Evolutionary conservation across 2,329 filamentous ascomycete species (phyloP), one percentile per base, ranked within the genome.

Genomic region (Orbilia javanica): DNA sequence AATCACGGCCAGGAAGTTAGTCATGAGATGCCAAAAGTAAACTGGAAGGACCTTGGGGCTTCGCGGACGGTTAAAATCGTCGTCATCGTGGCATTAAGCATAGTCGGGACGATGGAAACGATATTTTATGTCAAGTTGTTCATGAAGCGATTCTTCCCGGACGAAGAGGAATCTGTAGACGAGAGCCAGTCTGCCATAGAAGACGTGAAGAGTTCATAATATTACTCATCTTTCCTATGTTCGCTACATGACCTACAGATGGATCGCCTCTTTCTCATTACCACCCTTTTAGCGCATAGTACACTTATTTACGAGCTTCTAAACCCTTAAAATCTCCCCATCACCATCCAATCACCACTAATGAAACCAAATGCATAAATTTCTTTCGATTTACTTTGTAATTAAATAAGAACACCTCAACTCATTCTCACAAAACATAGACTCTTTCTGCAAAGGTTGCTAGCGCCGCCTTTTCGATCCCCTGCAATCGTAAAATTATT

Each of bases 101-200:
- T 81, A 20, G 42, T 81, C 8, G 79, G 80, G 1, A 82, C 81
- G 7, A 70, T 80, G 55, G 81, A 82, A 60, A 79, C 81, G 1
- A 79, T 81, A 62, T 82, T 82, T 39, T 82, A 79, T 39, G 36
- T 64, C 22, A 81, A 81, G 67, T 48, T 80, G 2, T 71, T 80
- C 39, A 81, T 81, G 80, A 62, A 82, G 39, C 81, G 69, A 34
- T 80, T 79, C 53, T 74, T 81, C 31, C 73, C 73, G 10, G 50
- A 50, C 7, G 39, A 69, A n/a, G 67, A 66, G 4, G 52, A 57
- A 13, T 20, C 55, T 25, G n/a, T 34, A 29, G 36, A 20, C 1
- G 73, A 55, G 8, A 52, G 13, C 5, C 13, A n/a, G n/a, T 2
- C 39, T 15, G 44, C 7, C 3, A 18, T 27, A 48, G 39, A 64